Base-by-base conservation (phyloP, 257 asterid genomes). In the Osmanthus fragrans region DNA sequence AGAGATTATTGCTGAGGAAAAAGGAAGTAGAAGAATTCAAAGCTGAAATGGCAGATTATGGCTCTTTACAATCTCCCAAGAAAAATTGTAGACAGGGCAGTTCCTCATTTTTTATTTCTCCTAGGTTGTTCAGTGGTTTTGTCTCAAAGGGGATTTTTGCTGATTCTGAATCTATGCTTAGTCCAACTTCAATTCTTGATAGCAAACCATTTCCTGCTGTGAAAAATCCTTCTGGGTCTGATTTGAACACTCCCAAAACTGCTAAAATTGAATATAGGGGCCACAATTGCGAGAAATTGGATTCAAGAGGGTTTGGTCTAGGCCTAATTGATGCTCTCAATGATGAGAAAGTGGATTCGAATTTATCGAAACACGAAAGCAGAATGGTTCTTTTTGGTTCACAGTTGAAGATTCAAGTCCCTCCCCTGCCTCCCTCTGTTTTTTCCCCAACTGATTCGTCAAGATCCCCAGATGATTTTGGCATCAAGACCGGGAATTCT, bases 161-260 rank as follows among this genome's bases (percentile, higher is more conserved):
- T 76, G 96, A 89, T 29, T 69, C 89, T 72, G 97, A 92, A 60
- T 82, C 92, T 49, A 83, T 81, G 84, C 84, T 27, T 58, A 85
- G 96, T 74, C 98, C 98, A 15, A 92, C 96, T 79, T 94, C 98
- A 76, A 89, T 90, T 45, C 96, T 92, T 77, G 97, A 93, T 70
- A 42, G 71, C 34, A 91, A 87, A 73, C 82, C 91, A 13, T 87
- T 81, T 34, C 81, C 85, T 40, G 78, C 82, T 45, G 69, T 88
- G 2, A 86, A 72, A 73, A 87, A 81, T 78, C 90, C 97, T 25
- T 85, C 87, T 72, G 84, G 87, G 87, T 74, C 84, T 71, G 90
- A 88, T 60, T 25, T 82, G 37, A 84, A 56, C 82, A 56, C 80
- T 45, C 85, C 87, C 25, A 80, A 70, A 85, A 54, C 86, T 25